A percentile compares a stretch with the other conserved stretches of the same genome.
phyloP scores from a whole-genome alignment of 164 flowering plant species.

The Cinnamomum chago region DNA sequence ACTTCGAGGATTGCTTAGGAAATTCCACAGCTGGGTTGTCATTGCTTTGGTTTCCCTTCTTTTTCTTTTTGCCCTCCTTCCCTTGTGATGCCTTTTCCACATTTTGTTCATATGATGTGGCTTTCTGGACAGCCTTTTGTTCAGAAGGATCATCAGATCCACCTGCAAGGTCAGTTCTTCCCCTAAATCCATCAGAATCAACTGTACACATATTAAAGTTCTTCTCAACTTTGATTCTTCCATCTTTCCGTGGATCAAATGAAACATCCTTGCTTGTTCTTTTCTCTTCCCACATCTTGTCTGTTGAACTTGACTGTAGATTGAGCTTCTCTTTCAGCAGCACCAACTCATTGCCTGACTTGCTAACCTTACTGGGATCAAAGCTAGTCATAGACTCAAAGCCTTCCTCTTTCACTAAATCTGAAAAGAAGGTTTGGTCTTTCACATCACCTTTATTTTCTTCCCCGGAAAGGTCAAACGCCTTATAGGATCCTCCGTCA shows the following conservation, averaged over 20 bases:
- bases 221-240: constrained; percentile 19
- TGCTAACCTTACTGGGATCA: background rate
- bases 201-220: constrained; percentile 9
- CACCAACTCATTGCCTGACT: background rate
- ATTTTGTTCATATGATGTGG: constrained; percentile 13
- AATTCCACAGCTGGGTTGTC: constrained; percentile 17
- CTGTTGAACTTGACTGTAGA: constrained; percentile 18
- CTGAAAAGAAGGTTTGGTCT: constrained; percentile 18
- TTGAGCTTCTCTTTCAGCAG: constrained; percentile 22
- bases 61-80: constrained; percentile 39
- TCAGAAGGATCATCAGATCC: constrained; percentile 16
- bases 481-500: constrained; percentile 20
- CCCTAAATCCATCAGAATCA: constrained; percentile 18
- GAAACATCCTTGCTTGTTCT: constrained; percentile 13
- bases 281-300: constrained; percentile 17
- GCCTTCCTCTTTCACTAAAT: constrained; percentile 22
- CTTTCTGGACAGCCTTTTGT: constrained; percentile 18
- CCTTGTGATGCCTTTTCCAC: constrained; percentile 8
- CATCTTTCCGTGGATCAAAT: constrained; percentile 15
- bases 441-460: constrained; percentile 15
- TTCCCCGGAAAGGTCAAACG: constrained; percentile 17
- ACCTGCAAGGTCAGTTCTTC: constrained; percentile 21
- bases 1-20: constrained; percentile 22
- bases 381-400: constrained; percentile 15
- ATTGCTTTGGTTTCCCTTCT: constrained; percentile 24